Evolutionary conservation across 1,284 basidiomycete species (phyloP), one percentile per base, ranked within the genome.

Genomic region (Sporisorium scitamineum): DNA sequence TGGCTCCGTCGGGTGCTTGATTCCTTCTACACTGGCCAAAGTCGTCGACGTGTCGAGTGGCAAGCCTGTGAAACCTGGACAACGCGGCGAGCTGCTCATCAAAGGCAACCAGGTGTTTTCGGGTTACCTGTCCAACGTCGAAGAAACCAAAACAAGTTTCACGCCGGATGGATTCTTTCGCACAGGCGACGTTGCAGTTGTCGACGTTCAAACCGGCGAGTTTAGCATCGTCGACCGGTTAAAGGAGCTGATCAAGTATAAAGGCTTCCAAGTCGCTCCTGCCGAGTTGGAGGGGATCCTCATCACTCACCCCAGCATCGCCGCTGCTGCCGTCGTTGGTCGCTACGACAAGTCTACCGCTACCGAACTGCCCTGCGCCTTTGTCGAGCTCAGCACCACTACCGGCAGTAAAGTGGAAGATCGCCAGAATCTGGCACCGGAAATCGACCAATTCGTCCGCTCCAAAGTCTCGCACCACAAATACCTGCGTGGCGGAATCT

Each of bases 141-240:
- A 68, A 26, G 81, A 79, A 6, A 85, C 87, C 5, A 86, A 84
- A 48, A 94, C 94, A 13, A 90, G 94, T 16, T 86, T 98, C 82
- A 93, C 78, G 13, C 8, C 44, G 2, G 81, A 83, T 37, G 77
- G 80, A 16, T 84, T 77, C 68, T 76, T 82, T 68, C 75, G 76
- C 54, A 82, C 81, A 5, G 82, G 82, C 20, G 82, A 84, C 52
- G 58, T 84, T 41, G 82, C 70, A 18, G 58, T 79, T 26, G 59
- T 64, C 24, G 64, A 72, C 42, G 31, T 60, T 5, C 56, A 60
- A 13, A 69, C 72, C 2, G 73, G 64, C 13, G 55, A 70, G 54
- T 76, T 82, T 32, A 70, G 54, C 54, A 80, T 84, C 52, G 80
- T 84, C 24, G 83, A 84, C 66, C 71, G 83, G 0, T 59, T 76